Evolutionary conservation across 2,329 filamentous ascomycete species (phyloP), one percentile per base, ranked within the genome.

Genomic region (Grosmannia penicillata): DNA sequence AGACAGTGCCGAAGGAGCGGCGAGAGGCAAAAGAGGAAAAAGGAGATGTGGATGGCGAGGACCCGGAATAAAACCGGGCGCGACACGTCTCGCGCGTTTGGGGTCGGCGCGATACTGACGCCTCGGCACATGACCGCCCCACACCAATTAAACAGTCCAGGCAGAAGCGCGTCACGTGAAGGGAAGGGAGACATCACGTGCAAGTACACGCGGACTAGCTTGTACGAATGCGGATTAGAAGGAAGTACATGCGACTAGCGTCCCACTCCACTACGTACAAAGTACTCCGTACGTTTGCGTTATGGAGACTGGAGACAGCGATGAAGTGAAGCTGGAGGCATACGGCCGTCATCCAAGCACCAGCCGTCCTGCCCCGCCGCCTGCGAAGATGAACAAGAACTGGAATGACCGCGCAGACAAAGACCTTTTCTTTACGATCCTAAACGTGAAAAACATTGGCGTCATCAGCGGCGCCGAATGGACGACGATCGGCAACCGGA

Each of bases 391-490:
- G 56, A 70, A 61, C 55, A 75, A 73, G 57, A 72, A 71, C 51
- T 75, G 70, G 70, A 71, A 66, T 49, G 70, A 75, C 48, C 62
- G 69, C 42, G 72, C 72, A 43, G 71, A 76, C 48, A 73, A 72
- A 51, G 72, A 76, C 51, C 59, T 76, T 33, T 75, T 75, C 59
- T 75, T 75, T 49, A 73, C 70, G 38, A 75, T 76, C 42, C 55
- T 75, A 28, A 71, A 66, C 4, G 67, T 74, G 35, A 76, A 76
- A 56, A 72, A 74, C 52, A 73, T 76, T 48, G 72, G 71, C 45
- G 63, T 75, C 51, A 75, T 76, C 54, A 75, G 70, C 54, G 71
- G 70, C 41, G 57, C 60, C 14, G 72, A 76, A 70, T 76, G 72
- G 72, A 68, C 62, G 22, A 71, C 64, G 28, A 75, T 76, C 48